Conservation (phyloP, 495 filamentous ascomycete genomes). For the Aspergillus egyptiacus region DNA sequence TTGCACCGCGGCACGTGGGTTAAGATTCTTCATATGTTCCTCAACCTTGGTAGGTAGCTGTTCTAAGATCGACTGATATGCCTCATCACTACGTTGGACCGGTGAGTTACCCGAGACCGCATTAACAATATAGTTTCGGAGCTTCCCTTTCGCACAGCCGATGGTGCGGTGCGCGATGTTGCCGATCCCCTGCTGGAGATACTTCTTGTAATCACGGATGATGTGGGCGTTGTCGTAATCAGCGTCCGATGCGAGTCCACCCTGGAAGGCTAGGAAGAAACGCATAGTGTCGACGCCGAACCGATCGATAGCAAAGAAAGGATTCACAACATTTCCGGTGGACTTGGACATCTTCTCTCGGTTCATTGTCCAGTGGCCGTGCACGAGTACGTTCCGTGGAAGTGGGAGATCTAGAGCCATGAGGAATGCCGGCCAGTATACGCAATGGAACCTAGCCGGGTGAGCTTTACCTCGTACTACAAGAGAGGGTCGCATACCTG, state of each 20-base stretch:
- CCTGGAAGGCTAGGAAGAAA: slow-evolving; percentile 76
- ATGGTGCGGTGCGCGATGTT: slow-evolving; percentile 70
- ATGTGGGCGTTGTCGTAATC: slow-evolving; percentile 79
- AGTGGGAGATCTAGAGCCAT: slow-evolving; percentile 79
- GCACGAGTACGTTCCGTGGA: slow-evolving; percentile 77
- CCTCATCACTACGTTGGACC: slow-evolving; percentile 24
- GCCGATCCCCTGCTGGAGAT: slow-evolving; percentile 66
- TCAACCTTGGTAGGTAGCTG: slow-evolving; percentile 37
- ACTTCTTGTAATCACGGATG: slow-evolving; percentile 69
- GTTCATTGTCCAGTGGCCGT: slow-evolving; percentile 93
- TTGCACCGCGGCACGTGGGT: slow-evolving; percentile 59
- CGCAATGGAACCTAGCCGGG: slow-evolving; percentile 67
- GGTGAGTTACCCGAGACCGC: slow-evolving; percentile 29
- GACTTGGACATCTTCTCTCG: slow-evolving; percentile 92
- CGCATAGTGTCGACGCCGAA: slow-evolving; percentile 85
- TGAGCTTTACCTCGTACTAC: neutral
- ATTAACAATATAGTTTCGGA: slow-evolving; percentile 48
- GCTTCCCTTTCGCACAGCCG: slow-evolving; percentile 59
- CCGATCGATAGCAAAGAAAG: slow-evolving; percentile 82
- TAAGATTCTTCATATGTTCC: slow-evolving; percentile 55
- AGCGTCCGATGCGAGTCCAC: slow-evolving; percentile 66
- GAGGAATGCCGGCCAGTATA: slow-evolving; percentile 97
- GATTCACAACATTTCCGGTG: slow-evolving; percentile 90
- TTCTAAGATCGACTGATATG: slow-evolving; percentile 31
- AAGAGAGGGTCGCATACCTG: slow-evolving; percentile 38